phyloP scores from a whole-genome alignment of 176 grass and related monocot species.

The Lolium perenne region DNA sequence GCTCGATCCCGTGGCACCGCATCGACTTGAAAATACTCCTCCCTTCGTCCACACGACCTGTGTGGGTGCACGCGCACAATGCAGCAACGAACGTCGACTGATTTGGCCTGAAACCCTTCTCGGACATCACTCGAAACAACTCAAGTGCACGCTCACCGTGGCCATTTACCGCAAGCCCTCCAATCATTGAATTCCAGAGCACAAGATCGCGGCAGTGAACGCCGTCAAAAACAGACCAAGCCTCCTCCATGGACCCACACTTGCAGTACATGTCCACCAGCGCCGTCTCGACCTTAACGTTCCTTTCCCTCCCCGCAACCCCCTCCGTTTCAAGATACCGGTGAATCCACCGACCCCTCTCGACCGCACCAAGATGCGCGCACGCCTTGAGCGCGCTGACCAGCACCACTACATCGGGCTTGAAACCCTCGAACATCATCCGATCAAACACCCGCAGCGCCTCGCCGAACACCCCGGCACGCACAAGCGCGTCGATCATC shows the following conservation, averaged over 20 bases:
- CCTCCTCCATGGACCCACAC: conserved; percentile 64
- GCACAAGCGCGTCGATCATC: conserved; percentile 58
- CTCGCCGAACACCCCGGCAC: conserved; percentile 35
- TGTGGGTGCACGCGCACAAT: conserved; percentile 66
- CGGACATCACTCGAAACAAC: conserved; percentile 53
- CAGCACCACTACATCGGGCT: conserved; percentile 52
- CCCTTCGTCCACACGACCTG: conserved; percentile 56
- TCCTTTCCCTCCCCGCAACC: conserved; percentile 24
- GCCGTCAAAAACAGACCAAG: conserved; percentile 43
- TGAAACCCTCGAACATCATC: conserved; percentile 46
- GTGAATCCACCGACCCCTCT: conserved; percentile 59
- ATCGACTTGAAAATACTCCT: conserved; percentile 57
- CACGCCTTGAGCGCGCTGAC: conserved; percentile 69
- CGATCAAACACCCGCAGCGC: conserved; percentile 55
- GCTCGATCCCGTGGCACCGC: conserved; percentile 43
- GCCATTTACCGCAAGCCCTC: conserved; percentile 67
- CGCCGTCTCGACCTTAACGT: conserved; percentile 55
- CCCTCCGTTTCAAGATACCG: conserved; percentile 31
- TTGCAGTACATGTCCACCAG: conserved; percentile 80
- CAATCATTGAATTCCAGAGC: conserved; percentile 71
- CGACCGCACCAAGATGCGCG: conserved; percentile 47
- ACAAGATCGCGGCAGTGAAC: conserved; percentile 50
- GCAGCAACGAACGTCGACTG: conserved; percentile 57
- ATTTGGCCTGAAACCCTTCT: conserved; percentile 48
- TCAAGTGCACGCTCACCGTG: conserved; percentile 39